Conservation (phyloP, 129 eudicot species). For the Flaveria linearis region DNA sequence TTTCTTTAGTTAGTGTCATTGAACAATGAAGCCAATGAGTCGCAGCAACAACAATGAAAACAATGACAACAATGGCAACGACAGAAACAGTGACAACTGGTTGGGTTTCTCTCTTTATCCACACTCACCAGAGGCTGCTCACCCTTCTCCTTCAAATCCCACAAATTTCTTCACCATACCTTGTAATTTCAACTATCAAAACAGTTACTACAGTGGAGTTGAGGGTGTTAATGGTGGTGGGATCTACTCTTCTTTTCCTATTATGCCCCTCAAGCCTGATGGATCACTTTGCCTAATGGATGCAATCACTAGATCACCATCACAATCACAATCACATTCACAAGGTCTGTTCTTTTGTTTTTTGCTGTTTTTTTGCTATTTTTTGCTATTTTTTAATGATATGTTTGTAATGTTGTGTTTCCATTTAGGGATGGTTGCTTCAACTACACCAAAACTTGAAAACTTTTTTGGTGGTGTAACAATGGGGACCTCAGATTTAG, state of each 20-base stretch:
- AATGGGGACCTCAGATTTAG: conserved; percentile 66
- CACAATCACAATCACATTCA: conserved; percentile 31
- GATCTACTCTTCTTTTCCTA: conserved; percentile 47
- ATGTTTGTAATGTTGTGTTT: background rate
- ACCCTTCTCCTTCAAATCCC: conserved; percentile 31
- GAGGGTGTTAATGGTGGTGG: conserved; percentile 51
- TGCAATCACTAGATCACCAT: conserved; percentile 50
- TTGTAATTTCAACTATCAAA: conserved; percentile 56
- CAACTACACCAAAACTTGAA: conserved; percentile 81
- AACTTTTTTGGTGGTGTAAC: conserved; percentile 86
- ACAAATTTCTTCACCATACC: conserved; percentile 30
- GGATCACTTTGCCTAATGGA: conserved; percentile 80
- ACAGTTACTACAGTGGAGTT: conserved; percentile 45
- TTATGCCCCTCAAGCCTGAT: conserved; percentile 81
- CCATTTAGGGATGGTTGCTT: conserved; percentile 48
- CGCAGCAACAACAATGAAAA: conserved; percentile 18
- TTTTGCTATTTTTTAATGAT: conserved; percentile 14
- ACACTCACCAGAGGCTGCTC: conserved; percentile 36
- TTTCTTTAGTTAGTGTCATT: background rate
- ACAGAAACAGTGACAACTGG: conserved; percentile 50
- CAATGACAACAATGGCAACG: conserved; percentile 29
- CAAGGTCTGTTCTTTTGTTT: conserved; percentile 40
- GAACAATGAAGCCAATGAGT: conserved; percentile 54
- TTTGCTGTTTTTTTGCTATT: background rate
- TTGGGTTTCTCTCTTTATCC: conserved; percentile 86